Conservation (phyloP, 805 yeast genomes). For the Torulaspora microellipsoides region DNA sequence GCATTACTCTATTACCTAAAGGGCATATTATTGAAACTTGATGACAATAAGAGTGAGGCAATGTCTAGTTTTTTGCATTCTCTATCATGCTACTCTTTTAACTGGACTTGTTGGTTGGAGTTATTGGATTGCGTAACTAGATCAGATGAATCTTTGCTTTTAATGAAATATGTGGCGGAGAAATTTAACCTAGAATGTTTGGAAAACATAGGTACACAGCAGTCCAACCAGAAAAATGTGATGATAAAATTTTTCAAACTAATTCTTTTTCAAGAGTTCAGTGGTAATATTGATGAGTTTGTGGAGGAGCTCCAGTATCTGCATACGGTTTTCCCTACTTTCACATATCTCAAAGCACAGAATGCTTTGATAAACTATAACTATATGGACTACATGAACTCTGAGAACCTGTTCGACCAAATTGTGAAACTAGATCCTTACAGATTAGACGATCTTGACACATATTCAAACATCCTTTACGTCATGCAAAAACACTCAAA, state of each 20-base stretch:
- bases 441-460: constrained; percentile 84
- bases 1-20: constrained; percentile 65
- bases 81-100: constrained; percentile 65
- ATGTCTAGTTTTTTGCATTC: constrained; percentile 58
- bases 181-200: constrained; percentile 16
- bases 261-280: constrained; percentile 70
- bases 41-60: constrained; percentile 58
- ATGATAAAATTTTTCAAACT: constrained; percentile 60
- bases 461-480: constrained; percentile 89
- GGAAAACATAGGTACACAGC: constrained; percentile 16
- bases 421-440: constrained; percentile 73
- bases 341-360: constrained; percentile 72
- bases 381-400: constrained; percentile 75
- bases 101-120: constrained; percentile 95
- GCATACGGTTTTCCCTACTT: constrained; percentile 58
- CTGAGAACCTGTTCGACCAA: constrained; percentile 75
- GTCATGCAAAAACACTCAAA: constrained; percentile 89
- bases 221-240: constrained; percentile 17
- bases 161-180: constrained; percentile 36
- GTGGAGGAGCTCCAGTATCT: constrained; percentile 48
- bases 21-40: constrained; percentile 60
- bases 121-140: constrained; percentile 56
- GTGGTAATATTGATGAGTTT: constrained; percentile 57
- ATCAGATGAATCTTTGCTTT: constrained; percentile 54
- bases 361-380: constrained; percentile 79